Evolutionary conservation across 768 basidiomycete species (phyloP), one percentile per base, ranked within the genome.

Genomic region (Dioszegia crocea): DNA sequence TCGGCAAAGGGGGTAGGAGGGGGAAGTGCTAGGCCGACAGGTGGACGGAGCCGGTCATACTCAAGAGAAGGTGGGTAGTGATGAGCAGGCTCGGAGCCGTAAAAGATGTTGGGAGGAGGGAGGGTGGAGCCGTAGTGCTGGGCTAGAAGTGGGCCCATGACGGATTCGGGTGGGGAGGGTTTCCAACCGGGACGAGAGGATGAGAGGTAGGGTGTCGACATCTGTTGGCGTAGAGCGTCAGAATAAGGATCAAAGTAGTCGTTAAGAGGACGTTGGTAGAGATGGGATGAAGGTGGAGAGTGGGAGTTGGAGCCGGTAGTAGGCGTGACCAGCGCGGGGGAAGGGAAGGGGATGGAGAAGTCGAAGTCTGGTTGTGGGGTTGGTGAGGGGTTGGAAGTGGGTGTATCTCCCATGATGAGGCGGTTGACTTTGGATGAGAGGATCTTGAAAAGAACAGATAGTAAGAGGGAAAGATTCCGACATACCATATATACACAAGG

Each of bases 101-200:
- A 62, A 49, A 38, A 65, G 43, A 62, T 65, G 30, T 59, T 61
- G 14, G 64, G 52, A 3, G 52, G 60, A 31, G 63, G 63, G 41
- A 38, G 51, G 10, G 51, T 46, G 12, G 36, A 10, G 6, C 8
- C 33, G 33, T 6, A 33, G 14, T 33, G 33, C 6, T 33, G 33
- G n/a, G n/a, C n/a, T 33, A 14, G 33, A 33, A 14, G 26, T 29
- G 47, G 29, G 14, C 47, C 29, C 26, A 29, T 48, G 23, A 26
- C 21, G 16, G 27, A 19, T 23, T 39, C 36, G 24, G 38, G 24
- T 14, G 38, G 36, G 26, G 51, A 29, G 6, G 14, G 26, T 26
- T 48, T 48, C 19, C 24, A 48, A 14, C 27, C 27, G 4, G 47
- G 24, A 9, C 45, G 19, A 46, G 19, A 8, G 47, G 47, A 48